Conservation (phyloP, 352 stramenopile species). For the Poterioochromonas sp. region DNA sequence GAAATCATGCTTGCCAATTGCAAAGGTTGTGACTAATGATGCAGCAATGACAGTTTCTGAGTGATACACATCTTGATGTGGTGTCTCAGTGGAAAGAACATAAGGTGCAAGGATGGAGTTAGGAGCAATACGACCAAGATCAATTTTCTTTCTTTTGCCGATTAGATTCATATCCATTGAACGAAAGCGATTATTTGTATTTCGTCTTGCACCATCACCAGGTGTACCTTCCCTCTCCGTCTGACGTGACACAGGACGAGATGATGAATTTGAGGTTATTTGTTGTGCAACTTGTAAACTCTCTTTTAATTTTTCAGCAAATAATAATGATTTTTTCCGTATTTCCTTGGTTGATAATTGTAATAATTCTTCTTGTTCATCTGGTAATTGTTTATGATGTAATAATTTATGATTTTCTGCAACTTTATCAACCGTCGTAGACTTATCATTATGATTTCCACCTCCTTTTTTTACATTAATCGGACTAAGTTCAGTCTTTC, state of each 20-base stretch:
- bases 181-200: not conserved
- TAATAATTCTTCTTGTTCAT: not conserved
- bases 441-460: not conserved
- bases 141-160: not conserved
- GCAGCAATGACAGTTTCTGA: slow-evolving; percentile 9
- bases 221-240: not conserved
- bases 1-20: slow-evolving; percentile 10
- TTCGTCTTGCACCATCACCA: not conserved
- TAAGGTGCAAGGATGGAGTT: not conserved
- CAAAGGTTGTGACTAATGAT: not conserved
- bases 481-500: too few species aligned
- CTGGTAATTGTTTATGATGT: not conserved
- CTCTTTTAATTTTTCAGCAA: not conserved
- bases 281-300: not conserved
- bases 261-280: not conserved
- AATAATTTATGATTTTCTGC: not conserved
- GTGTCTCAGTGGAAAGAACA: not conserved
- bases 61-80: slow-evolving; percentile 14
- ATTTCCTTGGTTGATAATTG: not conserved
- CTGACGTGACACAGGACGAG: too few species aligned
- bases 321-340: not conserved
- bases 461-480: too few species aligned
- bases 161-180: not conserved
- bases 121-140: slow-evolving; percentile 13
- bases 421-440: not conserved